Conservation (phyloP, 1,284 basidiomycete genomes). For the Chondrostereum purpureum region DNA sequence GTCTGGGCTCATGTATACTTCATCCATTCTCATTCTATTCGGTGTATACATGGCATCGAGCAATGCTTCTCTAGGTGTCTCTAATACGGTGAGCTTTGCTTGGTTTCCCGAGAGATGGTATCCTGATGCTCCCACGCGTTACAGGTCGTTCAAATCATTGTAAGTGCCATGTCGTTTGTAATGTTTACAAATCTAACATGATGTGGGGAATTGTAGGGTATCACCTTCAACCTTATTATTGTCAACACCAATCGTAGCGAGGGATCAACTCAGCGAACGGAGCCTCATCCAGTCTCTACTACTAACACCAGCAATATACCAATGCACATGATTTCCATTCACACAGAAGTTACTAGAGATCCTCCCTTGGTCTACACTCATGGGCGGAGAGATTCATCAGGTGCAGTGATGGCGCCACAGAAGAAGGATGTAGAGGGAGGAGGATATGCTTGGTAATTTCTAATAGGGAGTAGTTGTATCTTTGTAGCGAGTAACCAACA, state of each 20-base stretch:
- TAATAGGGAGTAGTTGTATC: too few relatives aligned
- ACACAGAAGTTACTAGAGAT: not conserved
- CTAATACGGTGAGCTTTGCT: constrained; percentile 24
- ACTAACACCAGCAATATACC: not conserved
- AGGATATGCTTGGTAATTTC: too few relatives aligned
- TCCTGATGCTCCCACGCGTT: not conserved
- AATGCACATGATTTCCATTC: not conserved
- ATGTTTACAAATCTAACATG: not conserved
- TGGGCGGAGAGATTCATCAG: not conserved
- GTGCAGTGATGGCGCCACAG: not conserved
- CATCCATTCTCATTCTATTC: constrained; percentile 27
- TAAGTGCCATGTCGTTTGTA: not conserved
- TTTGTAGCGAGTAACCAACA: too few relatives aligned
- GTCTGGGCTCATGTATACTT: constrained; percentile 32
- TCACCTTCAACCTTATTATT: not conserved
- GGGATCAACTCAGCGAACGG: not conserved
- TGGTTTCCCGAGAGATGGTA: too few relatives aligned
- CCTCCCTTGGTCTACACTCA: not conserved
- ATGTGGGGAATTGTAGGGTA: not conserved
- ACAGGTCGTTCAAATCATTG: not conserved
- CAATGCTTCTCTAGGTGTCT: constrained; percentile 30
- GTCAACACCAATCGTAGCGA: not conserved
- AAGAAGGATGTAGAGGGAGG: too few relatives aligned
- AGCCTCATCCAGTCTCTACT: not conserved
- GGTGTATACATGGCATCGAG: constrained; percentile 27